A percentile compares a stretch with the other conserved stretches of the same genome.
Conservation (phyloP, 441 rosid genomes). For the Erodium trifolium region DNA sequence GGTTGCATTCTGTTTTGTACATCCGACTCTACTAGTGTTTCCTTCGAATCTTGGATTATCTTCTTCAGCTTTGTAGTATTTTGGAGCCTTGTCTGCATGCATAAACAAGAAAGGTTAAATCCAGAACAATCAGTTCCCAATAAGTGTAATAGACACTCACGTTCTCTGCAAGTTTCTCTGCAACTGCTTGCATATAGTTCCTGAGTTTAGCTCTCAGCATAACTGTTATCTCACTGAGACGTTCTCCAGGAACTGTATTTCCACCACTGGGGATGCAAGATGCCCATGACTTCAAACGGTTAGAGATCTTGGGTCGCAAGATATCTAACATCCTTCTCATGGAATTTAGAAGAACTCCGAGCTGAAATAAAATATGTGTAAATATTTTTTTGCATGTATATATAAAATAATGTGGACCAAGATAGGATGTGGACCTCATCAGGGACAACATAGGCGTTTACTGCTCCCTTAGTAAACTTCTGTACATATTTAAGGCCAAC, state of each 20-base stretch:
- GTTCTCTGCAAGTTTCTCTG: slow-evolving; percentile 83
- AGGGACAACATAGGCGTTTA: slow-evolving; percentile 58
- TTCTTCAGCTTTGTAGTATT: slow-evolving; percentile 73
- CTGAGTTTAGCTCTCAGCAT: slow-evolving; percentile 91
- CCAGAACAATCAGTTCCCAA: not conserved
- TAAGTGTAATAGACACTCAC: slow-evolving; percentile 37
- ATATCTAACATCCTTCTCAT: slow-evolving; percentile 72
- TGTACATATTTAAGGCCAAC: slow-evolving; percentile 86
- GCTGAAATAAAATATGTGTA: slow-evolving; percentile 29
- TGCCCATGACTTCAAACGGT: slow-evolving; percentile 57
- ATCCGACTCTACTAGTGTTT: slow-evolving; percentile 72
- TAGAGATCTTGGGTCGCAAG: slow-evolving; percentile 58
- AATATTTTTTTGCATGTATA: slow-evolving; percentile 10
- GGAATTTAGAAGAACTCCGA: slow-evolving; percentile 77
- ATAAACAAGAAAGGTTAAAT: not conserved
- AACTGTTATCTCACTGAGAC: slow-evolving; percentile 86
- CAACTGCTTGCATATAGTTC: slow-evolving; percentile 79
- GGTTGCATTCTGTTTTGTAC: slow-evolving; percentile 69
- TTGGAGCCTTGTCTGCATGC: slow-evolving; percentile 61
- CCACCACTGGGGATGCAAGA: slow-evolving; percentile 66
- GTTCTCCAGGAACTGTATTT: slow-evolving; percentile 75
- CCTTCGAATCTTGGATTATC: slow-evolving; percentile 88
- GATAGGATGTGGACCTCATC: slow-evolving; percentile 54
- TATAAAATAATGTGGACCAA: not conserved
- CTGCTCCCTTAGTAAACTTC: slow-evolving; percentile 79